Evolutionary conservation across 1,284 basidiomycete species (phyloP), one percentile per base, ranked within the genome.

Genomic region (Sporisorium exsertum): DNA sequence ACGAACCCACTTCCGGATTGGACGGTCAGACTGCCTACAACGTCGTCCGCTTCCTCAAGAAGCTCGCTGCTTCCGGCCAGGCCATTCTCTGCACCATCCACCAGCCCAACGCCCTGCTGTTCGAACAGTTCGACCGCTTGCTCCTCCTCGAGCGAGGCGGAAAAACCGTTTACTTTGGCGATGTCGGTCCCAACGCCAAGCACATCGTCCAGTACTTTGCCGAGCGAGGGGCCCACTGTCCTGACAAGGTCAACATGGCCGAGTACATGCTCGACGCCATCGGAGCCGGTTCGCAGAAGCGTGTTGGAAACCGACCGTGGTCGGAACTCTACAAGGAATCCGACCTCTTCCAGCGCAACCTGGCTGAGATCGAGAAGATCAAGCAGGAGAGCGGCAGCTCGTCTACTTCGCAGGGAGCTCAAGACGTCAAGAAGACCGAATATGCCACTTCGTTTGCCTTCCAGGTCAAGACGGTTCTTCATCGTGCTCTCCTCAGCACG

Each of bases 241-340:
- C 88, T n/a, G 40, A 37, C n/a, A 62, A 50, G 18, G 88, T 86
- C 75, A 90, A 90, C 84, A 88, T 88, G 20, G 86, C 86, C 43
- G 86, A 87, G 52, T 92, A 76, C 69, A 86, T 86, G 84, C 81
- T 86, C 57, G 84, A 86, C 63, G 82, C 83, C 0, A 86, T 86
- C 40, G 85, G 86, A n/a, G 84, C 85, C 35, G 86, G 86, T 16
- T 79, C 80, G 9, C 64, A 78, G 52, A 67, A 64, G 33, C 69
- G 73, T 5, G 74, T 86, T 29, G 86, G 86, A 32, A 53, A 60
- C 51, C 55, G 54, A 50, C 61, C 93, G 77, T 94, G 92, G 92
- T 90, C 91, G 68, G 89, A 92, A 73, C 88, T 93, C 84, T 70
- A 59, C 60, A 53, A 32, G 43, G 69, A 74, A n/a, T 63, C 59